Evolutionary conservation across 805 yeast species (phyloP), one percentile per base, ranked within the genome.

Genomic region (Ogataea populi-albae): DNA sequence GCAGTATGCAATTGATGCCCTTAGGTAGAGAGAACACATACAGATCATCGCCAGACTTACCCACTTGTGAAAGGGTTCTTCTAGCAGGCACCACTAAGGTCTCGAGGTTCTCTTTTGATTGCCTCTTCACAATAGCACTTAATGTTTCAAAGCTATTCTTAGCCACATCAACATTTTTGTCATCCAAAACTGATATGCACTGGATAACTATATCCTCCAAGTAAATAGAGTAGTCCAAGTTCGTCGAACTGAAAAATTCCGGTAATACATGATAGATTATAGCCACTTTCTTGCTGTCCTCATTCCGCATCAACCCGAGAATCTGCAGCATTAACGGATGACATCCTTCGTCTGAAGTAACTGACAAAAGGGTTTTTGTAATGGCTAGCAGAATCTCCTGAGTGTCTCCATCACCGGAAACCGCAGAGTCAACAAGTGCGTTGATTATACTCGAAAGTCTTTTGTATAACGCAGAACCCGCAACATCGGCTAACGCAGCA

Each of bases 1-100:
- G 98, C 49, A 93, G 69, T 25, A 93, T 64, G 63, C 95, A 83
- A 55, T 75, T 79, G 41, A 96, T 95, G 32, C 98, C 94, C 58
- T 79, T 79, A 61, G 94, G 79, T 65, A 78, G 52, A 43, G 75
- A 56, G 60, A 89, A 85, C 0, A 87, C 96, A 22, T 81, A 76
- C 34, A 89, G 61, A 21, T 84, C 87, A 51, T 73, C 71, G 1
- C 79, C 82, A 23, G 67, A 66, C 16, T 68, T 68, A 17, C 88
- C 86, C 14, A 87, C 74, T 38, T 78, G 59, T 21, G 68, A 68
- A 50, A 93, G 68, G 0, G 95, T 77, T 57, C 78, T 84, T 54
- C 74, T 74, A 1, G 95, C 81, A n/a, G 96, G 88, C 42, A 72
- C 75, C 29, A 88, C 88, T 30, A 91, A 69, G 46, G 68, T 75